Conservation (phyloP, 345 rosid genomes). For the Populus nigra region DNA sequence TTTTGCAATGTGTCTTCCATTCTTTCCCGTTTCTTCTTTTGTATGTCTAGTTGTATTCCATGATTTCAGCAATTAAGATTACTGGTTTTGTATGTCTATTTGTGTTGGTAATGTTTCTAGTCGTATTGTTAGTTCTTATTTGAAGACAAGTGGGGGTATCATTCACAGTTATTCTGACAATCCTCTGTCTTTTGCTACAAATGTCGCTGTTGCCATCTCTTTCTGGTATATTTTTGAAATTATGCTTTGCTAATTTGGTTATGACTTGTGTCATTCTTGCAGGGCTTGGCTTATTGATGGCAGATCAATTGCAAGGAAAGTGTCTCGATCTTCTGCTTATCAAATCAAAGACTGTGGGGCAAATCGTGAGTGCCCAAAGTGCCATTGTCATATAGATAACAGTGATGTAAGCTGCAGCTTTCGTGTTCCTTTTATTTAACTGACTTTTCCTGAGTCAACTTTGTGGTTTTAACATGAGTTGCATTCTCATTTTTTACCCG, state of each 20-base stretch:
- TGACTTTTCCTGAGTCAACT: background rate
- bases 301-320: slow-evolving; percentile 67
- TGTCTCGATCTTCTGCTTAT: slow-evolving; percentile 47
- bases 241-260: background rate
- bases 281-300: slow-evolving; percentile 87
- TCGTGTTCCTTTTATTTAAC: background rate
- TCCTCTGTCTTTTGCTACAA: too few relatives aligned
- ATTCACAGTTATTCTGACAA: too few relatives aligned
- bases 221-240: background rate
- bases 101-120: too few relatives aligned
- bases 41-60: too few relatives aligned
- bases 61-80: too few relatives aligned
- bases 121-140: too few relatives aligned
- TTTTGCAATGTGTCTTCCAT: too few relatives aligned
- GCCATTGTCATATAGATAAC: slow-evolving; percentile 62
- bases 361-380: slow-evolving; percentile 70
- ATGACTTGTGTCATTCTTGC: slow-evolving; percentile 17
- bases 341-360: slow-evolving; percentile 67
- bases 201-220: background rate
- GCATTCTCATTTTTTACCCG: background rate
- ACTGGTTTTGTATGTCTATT: too few relatives aligned
- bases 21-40: too few relatives aligned
- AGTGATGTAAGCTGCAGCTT: slow-evolving; percentile 60
- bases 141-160: too few relatives aligned
- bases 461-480: background rate